A percentile compares a stretch with the other conserved stretches of the same genome.
These are phyloP conservation scores for Neopestalotiopsis clavispora DNA, from an alignment of 2,329 filamentous ascomycete species.

Conservation along the genomic window DNA sequence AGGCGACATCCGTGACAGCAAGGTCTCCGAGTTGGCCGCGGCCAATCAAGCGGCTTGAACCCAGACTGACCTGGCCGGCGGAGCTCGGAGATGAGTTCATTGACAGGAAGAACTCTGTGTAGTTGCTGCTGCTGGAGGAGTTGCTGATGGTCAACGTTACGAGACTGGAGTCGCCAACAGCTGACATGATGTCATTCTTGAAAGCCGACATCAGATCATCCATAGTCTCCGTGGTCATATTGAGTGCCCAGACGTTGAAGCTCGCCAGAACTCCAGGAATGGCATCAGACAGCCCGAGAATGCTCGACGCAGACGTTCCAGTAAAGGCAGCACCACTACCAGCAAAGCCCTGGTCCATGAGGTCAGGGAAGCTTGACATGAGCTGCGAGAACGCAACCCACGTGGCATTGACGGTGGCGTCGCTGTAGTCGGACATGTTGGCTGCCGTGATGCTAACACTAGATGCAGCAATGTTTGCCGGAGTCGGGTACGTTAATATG, in stretches of 20 bases:
- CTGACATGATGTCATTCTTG: neutral
- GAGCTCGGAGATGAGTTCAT: constrained; percentile 10
- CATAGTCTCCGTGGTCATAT: neutral
- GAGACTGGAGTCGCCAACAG: neutral
- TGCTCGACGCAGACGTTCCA: neutral
- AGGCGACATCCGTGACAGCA: neutral
- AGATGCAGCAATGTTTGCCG: neutral
- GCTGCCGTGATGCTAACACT: neutral
- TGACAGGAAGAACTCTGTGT: neutral
- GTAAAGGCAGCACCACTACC: neutral
- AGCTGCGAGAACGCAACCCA: neutral
- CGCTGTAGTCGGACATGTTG: constrained; percentile 5
- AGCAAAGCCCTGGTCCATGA: constrained; percentile 6
- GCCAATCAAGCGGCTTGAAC: neutral
- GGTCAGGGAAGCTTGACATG: constrained; percentile 4
- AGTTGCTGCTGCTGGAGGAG: constrained; percentile 1
- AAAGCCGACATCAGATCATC: neutral
- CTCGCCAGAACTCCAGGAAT: neutral
- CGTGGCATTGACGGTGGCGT: neutral
- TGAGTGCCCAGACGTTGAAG: neutral
- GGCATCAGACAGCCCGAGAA: neutral
- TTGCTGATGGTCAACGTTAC: neutral
- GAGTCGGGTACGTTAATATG: neutral
- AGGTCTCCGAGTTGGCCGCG: neutral
- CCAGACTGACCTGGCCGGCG: neutral